These are phyloP conservation scores for Aspergillus intermedius DNA, from an alignment of 2,329 filamentous ascomycete genomes.

Conservation along the genomic window DNA sequence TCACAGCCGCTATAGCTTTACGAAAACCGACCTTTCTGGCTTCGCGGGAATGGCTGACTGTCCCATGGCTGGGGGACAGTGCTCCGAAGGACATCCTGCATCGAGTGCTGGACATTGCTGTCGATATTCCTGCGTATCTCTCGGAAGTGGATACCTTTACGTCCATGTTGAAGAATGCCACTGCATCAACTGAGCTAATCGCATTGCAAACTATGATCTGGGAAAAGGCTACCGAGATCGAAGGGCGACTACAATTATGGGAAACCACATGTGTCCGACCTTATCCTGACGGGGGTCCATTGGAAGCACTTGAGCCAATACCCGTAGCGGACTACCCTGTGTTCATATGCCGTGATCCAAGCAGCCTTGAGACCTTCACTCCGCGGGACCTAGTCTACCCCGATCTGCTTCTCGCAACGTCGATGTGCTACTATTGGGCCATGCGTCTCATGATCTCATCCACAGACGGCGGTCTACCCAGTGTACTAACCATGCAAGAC, in stretches of 20 bases:
- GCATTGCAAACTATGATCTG: constrained; percentile 11
- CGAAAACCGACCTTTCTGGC: constrained; percentile 20
- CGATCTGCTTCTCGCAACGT: constrained; percentile 18
- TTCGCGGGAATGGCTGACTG: constrained; percentile 17
- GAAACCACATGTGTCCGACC: constrained; percentile 10
- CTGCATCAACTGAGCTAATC: constrained; percentile 9
- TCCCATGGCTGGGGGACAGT: constrained; percentile 16
- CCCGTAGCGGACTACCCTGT: constrained; percentile 11
- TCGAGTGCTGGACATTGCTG: constrained; percentile 17
- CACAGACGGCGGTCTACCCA: constrained; percentile 15
- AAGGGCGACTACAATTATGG: constrained; percentile 16
- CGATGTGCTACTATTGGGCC: constrained; percentile 21
- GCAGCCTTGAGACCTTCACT: constrained; percentile 12
- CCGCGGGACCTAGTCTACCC: constrained; percentile 17
- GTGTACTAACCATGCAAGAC: constrained; percentile 14
- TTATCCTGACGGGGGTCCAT: constrained; percentile 9
- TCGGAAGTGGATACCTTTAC: constrained; percentile 15
- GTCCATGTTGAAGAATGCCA: constrained; percentile 1
- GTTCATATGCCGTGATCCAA: constrained; percentile 16
- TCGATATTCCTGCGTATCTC: constrained; percentile 20
- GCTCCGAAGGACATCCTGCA: constrained; percentile 20
- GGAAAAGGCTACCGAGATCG: constrained; percentile 14
- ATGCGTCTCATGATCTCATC: constrained; percentile 18
- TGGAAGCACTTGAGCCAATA: constrained; percentile 9
- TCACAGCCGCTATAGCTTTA: constrained; percentile 18